Conservation (phyloP, 1,284 basidiomycete species). For the Vanrija humicola region DNA sequence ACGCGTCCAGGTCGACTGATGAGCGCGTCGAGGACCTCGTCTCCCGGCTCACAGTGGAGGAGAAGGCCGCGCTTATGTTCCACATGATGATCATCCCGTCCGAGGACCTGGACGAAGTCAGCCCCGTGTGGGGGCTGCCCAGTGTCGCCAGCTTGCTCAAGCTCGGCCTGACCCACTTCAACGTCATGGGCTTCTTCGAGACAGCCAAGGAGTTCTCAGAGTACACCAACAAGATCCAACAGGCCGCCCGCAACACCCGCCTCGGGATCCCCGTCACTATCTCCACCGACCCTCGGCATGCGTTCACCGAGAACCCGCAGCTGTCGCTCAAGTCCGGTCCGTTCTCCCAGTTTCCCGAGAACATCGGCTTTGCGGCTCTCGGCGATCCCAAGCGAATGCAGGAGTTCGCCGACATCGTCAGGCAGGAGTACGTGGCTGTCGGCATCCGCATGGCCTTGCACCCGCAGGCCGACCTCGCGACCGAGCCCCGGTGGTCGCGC, state of each 20-base stretch:
- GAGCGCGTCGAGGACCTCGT: slow-evolving; percentile 15
- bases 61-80: slow-evolving; percentile 16
- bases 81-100: slow-evolving; percentile 8
- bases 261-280: slow-evolving; percentile 14
- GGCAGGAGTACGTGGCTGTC: slow-evolving; percentile 17
- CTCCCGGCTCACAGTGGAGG: slow-evolving; percentile 3
- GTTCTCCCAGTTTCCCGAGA: slow-evolving; percentile 18
- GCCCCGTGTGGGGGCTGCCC: neutral
- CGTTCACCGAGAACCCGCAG: slow-evolving; percentile 9
- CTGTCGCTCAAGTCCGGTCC: slow-evolving; percentile 6
- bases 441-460: slow-evolving; percentile 14
- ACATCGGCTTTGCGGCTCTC: slow-evolving; percentile 17
- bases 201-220: slow-evolving; percentile 7
- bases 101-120: neutral
- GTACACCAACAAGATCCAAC: slow-evolving; percentile 6
- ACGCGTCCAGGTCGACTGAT: neutral
- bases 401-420: slow-evolving; percentile 13
- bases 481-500: slow-evolving; percentile 11
- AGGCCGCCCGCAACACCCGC: neutral
- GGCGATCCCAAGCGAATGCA: slow-evolving; percentile 6
- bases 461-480: slow-evolving; percentile 17
- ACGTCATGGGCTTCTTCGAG: slow-evolving; percentile 8
- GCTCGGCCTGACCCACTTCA: slow-evolving; percentile 10
- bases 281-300: slow-evolving; percentile 17
- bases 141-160: slow-evolving; percentile 1